Base-by-base conservation (phyloP, 176 grass and related monocot genomes). In the Carex kokanica region DNA sequence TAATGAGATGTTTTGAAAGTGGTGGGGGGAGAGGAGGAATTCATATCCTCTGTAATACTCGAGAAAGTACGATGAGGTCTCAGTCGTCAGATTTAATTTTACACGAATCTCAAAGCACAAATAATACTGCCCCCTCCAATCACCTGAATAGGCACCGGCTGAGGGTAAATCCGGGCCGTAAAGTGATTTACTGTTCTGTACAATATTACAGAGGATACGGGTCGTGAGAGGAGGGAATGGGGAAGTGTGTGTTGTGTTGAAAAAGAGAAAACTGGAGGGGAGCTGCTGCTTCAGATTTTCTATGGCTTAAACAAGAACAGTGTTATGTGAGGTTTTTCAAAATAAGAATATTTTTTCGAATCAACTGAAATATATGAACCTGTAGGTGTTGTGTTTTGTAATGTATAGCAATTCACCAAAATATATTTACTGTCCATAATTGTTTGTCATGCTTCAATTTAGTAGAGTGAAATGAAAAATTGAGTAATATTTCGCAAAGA, bases 191-290 rank as follows among this genome's bases (percentile, higher is more conserved):
- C n/a, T n/a, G n/a, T n/a, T n/a, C n/a, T n/a, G n/a, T n/a, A n/a
- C n/a, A n/a, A n/a, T n/a, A n/a, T n/a, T n/a, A n/a, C n/a, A n/a
- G n/a, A n/a, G n/a, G n/a, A n/a, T n/a, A n/a, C n/a, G n/a, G n/a
- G n/a, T n/a, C n/a, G n/a, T n/a, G 74, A 25, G 74, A 66, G 8
- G 59, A 61, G 59, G 59, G 59, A 61, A 61, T 61, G n/a, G 41
- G 60, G 55, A 64, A 82, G 80, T 51, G 61, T 64, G 21, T 45
- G 41, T 40, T 64, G 79, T 31, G 58, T 82, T 82, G 79, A 47
- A 82, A 66, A 66, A 82, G 36, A 49, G 8, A 64, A 16, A 75
- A 75, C 51, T 75, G 71, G 71, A 52, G 40, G 5, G 54, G 53
- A 41, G 8, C 3, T 24, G 17, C 11, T 61, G 20, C 11, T 25